Percentiles rank a stretch among this genome's conserved stretches.
These are phyloP conservation scores for Serendipita sp. DNA, from an alignment of 768 basidiomycete genomes.

Conservation along the genomic window DNA sequence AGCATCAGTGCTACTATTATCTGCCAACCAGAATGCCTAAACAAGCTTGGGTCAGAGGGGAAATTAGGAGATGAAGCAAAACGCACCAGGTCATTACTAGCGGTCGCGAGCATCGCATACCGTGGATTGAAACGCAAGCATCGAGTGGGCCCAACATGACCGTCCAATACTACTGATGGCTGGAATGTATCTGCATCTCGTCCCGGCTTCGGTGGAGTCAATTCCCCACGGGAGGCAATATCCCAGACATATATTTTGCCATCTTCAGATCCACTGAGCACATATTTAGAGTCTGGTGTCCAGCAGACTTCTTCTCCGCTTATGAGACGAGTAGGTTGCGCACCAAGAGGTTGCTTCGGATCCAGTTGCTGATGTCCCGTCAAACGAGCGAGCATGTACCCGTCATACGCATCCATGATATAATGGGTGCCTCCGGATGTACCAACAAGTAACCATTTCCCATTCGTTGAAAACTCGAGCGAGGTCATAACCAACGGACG, in stretches of 20 bases:
- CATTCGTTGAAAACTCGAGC: conserved; percentile 77
- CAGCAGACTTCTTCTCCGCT: conserved; percentile 90
- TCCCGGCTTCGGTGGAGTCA: conserved; percentile 21
- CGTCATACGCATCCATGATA: conserved; percentile 80
- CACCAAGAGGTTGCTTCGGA: conserved; percentile 64
- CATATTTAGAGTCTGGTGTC: conserved; percentile 87
- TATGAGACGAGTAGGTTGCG: conserved; percentile 62
- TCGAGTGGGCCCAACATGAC: conserved; percentile 69
- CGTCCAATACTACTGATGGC: conserved; percentile 44
- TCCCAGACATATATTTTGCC: conserved; percentile 87
- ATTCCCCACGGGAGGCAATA: conserved; percentile 29
- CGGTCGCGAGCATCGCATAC: conserved; percentile 72
- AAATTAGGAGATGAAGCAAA: conserved; percentile 8
- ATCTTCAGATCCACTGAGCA: conserved; percentile 72
- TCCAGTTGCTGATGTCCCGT: conserved; percentile 71
- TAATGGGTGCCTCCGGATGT: conserved; percentile 91
- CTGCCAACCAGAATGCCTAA: conserved; percentile 53
- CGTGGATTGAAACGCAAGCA: conserved; percentile 87
- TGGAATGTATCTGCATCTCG: conserved; percentile 35
- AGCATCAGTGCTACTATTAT: conserved; percentile 40
- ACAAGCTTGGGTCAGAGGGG: conserved; percentile 1
- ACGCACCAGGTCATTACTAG: conserved; percentile 68
- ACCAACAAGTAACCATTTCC: conserved; percentile 79
- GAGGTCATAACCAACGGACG: conserved; percentile 84
- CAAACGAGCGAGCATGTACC: conserved; percentile 67